Base-by-base conservation (phyloP, 202 grass and related monocot species). In the Panicum hallii region DNA sequence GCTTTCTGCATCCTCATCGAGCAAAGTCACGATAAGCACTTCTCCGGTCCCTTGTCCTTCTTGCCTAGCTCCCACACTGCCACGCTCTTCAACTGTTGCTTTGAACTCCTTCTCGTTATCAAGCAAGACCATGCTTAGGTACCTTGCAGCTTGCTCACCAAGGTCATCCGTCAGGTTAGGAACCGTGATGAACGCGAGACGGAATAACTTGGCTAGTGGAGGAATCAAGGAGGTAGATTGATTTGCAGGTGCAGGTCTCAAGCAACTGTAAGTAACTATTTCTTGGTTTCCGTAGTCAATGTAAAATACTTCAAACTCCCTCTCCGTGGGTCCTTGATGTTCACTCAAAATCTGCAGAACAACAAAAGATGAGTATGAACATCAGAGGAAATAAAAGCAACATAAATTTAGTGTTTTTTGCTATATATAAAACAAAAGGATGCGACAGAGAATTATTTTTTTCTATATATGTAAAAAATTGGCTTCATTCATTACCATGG, bases 251-350 rank as follows among this genome's bases (percentile, higher is more conserved):
- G 5, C 11, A 63, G 60, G 60, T 13, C 87, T 80, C 15, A 97
- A 68, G 36, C 44, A 55, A 38, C 58, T 91, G 40, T 93, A 93
- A n/a, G 94, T 70, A 77, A 97, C 74, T 36, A 40, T 64, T 74
- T 93, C 91, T 87, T 93, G 89, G 61, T 97, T 97, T 16, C 94
- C 94, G 63, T 91, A 97, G 70, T 93, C 94, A 11, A 97, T 84
- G 45, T 97, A 97, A 45, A 93, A 97, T 14, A 97, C 87, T 63
- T 87, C 72, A 62, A 88, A 97, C 67, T 90, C 64, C 30, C 76
- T 83, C 57, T 85, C 80, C 32, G 69, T 79, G 55, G 14, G 70
- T 86, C 87, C 90, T 75, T 72, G 82, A 72, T 42, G 85, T 69
- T 85, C 91, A 81, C 48, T 88, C 36, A 91, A 79, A 38, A 93